Evolutionary conservation across 495 filamentous ascomycete genomes (phyloP).

Genomic region (Annulohypoxylon moriforme): DNA sequence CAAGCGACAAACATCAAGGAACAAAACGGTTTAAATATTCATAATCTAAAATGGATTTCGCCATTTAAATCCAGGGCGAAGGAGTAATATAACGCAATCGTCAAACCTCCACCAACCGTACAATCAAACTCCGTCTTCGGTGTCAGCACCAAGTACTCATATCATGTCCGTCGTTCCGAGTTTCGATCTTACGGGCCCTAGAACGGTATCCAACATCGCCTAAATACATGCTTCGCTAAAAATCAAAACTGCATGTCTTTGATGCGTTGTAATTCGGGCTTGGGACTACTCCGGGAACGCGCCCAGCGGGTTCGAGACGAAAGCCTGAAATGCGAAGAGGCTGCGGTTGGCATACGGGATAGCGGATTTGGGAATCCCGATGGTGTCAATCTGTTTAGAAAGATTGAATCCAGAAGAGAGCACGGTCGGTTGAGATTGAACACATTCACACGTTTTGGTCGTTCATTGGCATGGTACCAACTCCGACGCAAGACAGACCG

Average conservation of each 20-base stretch:
- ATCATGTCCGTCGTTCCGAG: background rate
- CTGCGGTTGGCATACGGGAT: background rate
- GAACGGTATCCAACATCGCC: background rate
- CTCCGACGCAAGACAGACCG: constrained; percentile 6
- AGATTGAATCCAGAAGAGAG: background rate
- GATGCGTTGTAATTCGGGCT: background rate
- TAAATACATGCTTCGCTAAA: background rate
- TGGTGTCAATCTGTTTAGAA: no score
- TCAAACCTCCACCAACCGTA: background rate
- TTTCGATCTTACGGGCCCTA: background rate
- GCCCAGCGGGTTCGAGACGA: background rate
- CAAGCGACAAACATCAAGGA: no score
- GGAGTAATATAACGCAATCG: no score
- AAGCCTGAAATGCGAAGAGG: background rate
- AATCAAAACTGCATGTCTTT: background rate
- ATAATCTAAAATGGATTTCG: no score
- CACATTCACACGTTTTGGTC: background rate
- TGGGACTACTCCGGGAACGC: background rate
- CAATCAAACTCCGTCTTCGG: background rate
- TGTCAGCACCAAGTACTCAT: background rate
- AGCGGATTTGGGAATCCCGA: background rate
- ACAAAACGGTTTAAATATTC: no score
- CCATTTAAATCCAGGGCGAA: no score
- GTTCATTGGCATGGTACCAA: background rate
- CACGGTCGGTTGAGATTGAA: background rate